phyloP scores from a whole-genome alignment of 345 rosid species.

The Psidium friedrichsthalianum region DNA sequence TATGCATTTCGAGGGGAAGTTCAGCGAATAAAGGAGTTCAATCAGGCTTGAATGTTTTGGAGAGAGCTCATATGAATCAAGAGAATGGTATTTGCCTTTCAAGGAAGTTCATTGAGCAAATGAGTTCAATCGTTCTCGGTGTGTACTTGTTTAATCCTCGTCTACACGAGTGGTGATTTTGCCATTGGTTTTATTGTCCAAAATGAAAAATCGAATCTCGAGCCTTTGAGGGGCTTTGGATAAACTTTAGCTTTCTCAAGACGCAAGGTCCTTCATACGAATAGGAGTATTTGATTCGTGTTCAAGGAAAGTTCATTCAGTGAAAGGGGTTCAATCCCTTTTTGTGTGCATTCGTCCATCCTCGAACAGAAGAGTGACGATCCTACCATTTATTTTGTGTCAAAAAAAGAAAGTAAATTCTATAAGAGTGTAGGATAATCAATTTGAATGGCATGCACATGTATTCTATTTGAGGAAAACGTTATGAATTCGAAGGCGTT shows the following conservation, averaged over 20 bases:
- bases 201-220: neutral
- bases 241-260: neutral
- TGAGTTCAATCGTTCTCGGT: neutral
- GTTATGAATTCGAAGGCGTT: neutral
- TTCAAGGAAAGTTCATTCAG: neutral
- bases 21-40: neutral
- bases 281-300: neutral
- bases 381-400: no score
- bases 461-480: neutral
- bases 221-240: neutral
- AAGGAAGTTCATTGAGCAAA: neutral
- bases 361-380: neutral
- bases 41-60: neutral
- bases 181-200: neutral
- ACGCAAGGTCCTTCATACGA: neutral
- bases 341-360: neutral
- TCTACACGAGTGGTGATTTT: neutral
- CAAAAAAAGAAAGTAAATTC: neutral
- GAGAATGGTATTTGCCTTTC: rapidly evolving
- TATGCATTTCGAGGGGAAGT: neutral
- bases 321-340: neutral
- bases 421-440: neutral
- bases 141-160: no score
- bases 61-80: rapidly evolving
- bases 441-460: neutral